Base-by-base conservation (phyloP, 495 filamentous ascomycete genomes). In the Hyaloscypha variabilis region DNA sequence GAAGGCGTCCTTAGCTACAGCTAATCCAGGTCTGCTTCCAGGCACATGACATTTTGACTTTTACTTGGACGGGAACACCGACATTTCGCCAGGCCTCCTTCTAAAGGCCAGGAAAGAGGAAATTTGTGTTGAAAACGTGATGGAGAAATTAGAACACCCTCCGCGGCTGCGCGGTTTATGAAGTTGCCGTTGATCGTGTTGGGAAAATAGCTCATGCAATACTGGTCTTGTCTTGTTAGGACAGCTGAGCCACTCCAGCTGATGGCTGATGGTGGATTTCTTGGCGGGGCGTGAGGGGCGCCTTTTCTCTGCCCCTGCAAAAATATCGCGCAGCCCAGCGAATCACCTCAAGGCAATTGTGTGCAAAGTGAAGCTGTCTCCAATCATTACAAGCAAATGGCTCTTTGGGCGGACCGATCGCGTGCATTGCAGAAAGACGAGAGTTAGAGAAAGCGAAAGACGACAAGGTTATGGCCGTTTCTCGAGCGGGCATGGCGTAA, bases 11-110 rank as follows among this genome's bases (percentile, higher is more conserved):
- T 46, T 46, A 46, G 39, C 39, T 46, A 46, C 39, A 8, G 39
- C 39, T 46, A 46, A 46, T 46, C 39, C 39, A 14, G 13, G 39
- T 46, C 39, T 46, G 8, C 39, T 46, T 17, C 17, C 57, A 59
- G 57, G 57, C 57, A 59, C 57, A 59, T 59, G 57, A 59, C 29
- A 23, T 46, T 46, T 59, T 59, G 57, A 59, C 31, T 59, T 59
- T 59, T 46, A 46, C 39, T 19, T 46, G 4, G 39, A 46, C 39
- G 39, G 39, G 39, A 46, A 46, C 39, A 46, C 39, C 39, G 39
- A 46, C 0, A 46, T 46, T 46, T 46, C 13, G 11, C 39, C 39
- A 46, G 39, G 1, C 13, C 39, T 46, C 39, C 1, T 46, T 46
- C 13, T 46, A 4, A 10, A 46, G 14, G 39, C 39, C 13, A 19